Conservation (phyloP, 306 rosid genomes). For the Cucumis sativus region Cucumber_9930_V3 NC_026660.2:5850001-5850500, state of each 20-base stretch:
- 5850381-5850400: not conserved
- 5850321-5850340: constrained; percentile 68
- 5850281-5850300: constrained; percentile 42
- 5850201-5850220: constrained; percentile 27
- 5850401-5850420: not conserved
- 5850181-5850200: constrained; percentile 8
- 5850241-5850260: constrained; percentile 28
- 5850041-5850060: constrained; percentile 62
- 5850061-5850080: constrained; percentile 74
- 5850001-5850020: not conserved
- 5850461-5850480: constrained; percentile 36
- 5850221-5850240: constrained; percentile 25
- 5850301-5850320: constrained; percentile 78
- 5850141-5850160: constrained; percentile 34
- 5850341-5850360: constrained; percentile 60
- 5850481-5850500: constrained; percentile 60
- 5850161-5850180: constrained; percentile 15
- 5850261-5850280: constrained; percentile 24
- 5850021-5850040: not conserved
- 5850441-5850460: not conserved
- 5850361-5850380: constrained; percentile 61
- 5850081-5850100: constrained; percentile 86
- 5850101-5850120: constrained; percentile 74
- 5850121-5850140: constrained; percentile 54
- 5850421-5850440: not conserved